These are phyloP conservation scores for Phytophthora sojae DNA, from an alignment of 352 stramenopile genomes.

Conservation along the genomic window DNA sequence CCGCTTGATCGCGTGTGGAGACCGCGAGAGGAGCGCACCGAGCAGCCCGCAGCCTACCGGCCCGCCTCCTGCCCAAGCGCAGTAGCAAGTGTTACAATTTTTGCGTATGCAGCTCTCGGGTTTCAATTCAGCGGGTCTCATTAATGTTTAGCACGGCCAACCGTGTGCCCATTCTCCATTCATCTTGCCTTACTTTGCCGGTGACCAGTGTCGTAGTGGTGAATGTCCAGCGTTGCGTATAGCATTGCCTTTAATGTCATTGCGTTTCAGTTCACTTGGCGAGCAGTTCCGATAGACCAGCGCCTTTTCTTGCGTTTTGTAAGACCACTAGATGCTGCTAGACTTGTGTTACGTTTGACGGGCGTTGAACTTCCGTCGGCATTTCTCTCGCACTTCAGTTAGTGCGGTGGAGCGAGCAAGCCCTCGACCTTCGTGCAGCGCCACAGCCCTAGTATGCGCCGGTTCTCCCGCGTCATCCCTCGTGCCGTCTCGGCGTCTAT, in stretches of 20 bases:
- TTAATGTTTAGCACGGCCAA: constrained; percentile 15
- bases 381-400: constrained; percentile 28
- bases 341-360: neutral
- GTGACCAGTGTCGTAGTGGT: neutral
- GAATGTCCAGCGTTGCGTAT: neutral
- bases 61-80: constrained; percentile 1
- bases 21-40: constrained; percentile 29
- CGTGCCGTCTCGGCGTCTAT: constrained; percentile 15
- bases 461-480: constrained; percentile 31
- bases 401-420: constrained; percentile 28
- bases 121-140: neutral
- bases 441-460: constrained; percentile 19
- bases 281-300: neutral
- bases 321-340: neutral
- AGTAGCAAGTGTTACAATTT: constrained; percentile 14
- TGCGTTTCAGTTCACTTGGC: neutral
- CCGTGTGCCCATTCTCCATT: neutral
- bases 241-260: neutral
- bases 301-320: neutral
- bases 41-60: constrained; percentile 28
- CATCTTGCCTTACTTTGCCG: neutral
- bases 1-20: constrained; percentile 55
- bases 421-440: neutral
- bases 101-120: neutral
- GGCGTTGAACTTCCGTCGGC: constrained; percentile 34